These are phyloP conservation scores for Schizochytrium sp. DNA, from an alignment of 108 stramenopile species.

Conservation along the genomic window DNA sequence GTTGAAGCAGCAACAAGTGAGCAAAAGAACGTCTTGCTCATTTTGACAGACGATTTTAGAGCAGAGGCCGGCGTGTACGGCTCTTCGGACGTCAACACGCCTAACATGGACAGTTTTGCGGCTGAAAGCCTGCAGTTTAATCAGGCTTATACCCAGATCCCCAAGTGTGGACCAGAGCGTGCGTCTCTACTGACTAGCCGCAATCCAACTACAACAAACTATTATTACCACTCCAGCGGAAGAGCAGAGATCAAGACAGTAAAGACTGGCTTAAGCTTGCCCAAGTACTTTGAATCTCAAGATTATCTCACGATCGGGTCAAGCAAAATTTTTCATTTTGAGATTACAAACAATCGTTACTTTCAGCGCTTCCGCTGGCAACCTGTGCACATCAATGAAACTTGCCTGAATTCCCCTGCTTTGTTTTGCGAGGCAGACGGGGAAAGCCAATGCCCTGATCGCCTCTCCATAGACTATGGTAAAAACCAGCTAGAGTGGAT, in stretches of 20 bases:
- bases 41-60: slow-evolving; percentile 16
- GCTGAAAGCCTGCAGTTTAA: slow-evolving; percentile 21
- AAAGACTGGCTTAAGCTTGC: background rate
- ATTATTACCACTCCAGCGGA: slow-evolving; percentile 34
- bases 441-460: background rate
- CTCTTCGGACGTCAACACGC: background rate
- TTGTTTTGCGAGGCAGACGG: background rate
- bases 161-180: slow-evolving; percentile 54
- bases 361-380: slow-evolving; percentile 32
- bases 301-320: slow-evolving; percentile 33
- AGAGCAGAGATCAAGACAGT: background rate
- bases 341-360: background rate
- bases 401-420: background rate
- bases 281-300: background rate
- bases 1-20: too few species aligned
- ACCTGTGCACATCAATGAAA: background rate
- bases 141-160: slow-evolving; percentile 10
- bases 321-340: slow-evolving; percentile 54
- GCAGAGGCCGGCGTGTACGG: slow-evolving; percentile 29
- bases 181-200: slow-evolving; percentile 2
- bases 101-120: slow-evolving; percentile 53
- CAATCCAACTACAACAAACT: background rate
- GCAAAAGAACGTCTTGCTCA: slow-evolving; percentile 25
- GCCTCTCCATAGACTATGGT: slow-evolving; percentile 7
- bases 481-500: slow-evolving; percentile 21